Conservation (phyloP, 768 basidiomycete species). For the Boletus patriciae region DNA sequence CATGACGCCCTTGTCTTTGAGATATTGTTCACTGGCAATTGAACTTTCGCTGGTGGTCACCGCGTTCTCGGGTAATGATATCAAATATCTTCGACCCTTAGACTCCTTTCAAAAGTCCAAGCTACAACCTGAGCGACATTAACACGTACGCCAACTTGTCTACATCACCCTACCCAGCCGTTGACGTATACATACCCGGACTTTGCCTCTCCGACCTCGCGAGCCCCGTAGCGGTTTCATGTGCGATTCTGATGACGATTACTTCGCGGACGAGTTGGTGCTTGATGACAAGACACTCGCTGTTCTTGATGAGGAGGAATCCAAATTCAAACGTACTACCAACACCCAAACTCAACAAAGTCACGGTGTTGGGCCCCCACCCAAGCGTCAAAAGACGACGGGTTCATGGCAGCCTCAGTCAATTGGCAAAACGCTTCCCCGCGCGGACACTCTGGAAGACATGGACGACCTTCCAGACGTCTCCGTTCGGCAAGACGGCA, state of each 20-base stretch:
- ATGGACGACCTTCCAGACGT: slow-evolving; percentile 63
- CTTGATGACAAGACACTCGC: slow-evolving; percentile 64
- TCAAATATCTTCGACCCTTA: background rate
- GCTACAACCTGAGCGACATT: background rate
- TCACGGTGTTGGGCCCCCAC: slow-evolving; percentile 40
- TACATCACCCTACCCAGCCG: background rate
- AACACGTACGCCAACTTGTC: background rate
- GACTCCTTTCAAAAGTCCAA: background rate
- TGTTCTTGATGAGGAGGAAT: slow-evolving; percentile 59
- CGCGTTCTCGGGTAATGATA: background rate
- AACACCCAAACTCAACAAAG: slow-evolving; percentile 27
- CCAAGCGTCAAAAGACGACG: slow-evolving; percentile 58
- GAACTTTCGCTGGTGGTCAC: background rate
- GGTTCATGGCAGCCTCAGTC: slow-evolving; percentile 45
- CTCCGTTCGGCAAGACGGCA: slow-evolving; percentile 56
- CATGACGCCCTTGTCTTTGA: background rate
- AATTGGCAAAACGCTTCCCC: slow-evolving; percentile 24
- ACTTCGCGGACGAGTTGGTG: slow-evolving; percentile 60
- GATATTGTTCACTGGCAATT: background rate
- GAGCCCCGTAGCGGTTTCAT: slow-evolving; percentile 34
- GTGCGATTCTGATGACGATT: slow-evolving; percentile 69
- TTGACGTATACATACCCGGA: background rate
- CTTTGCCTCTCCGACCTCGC: background rate
- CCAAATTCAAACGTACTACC: slow-evolving; percentile 30
- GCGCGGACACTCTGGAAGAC: slow-evolving; percentile 35